A percentile compares a stretch with the other conserved stretches of the same genome.
These are phyloP conservation scores for Akanthomyces lecanii DNA, from an alignment of 2,329 filamentous ascomycete species.

Conservation along the genomic window DNA sequence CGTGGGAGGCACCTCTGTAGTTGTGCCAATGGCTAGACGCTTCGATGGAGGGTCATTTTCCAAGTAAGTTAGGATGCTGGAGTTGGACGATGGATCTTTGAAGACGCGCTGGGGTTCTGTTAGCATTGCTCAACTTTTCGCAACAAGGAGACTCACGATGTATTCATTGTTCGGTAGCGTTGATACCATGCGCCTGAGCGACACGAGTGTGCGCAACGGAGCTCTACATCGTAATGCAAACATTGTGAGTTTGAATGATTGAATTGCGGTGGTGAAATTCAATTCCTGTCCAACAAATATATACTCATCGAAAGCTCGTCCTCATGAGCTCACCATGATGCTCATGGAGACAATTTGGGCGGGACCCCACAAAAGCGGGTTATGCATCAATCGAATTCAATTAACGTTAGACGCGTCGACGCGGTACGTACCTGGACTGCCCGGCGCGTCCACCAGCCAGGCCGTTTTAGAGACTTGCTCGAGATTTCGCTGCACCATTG, in stretches of 20 bases:
- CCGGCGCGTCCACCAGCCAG: conserved; percentile 10
- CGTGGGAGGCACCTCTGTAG: conserved; percentile 55
- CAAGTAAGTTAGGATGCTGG: conserved; percentile 57
- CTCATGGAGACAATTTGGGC: not conserved
- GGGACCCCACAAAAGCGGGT: conserved; percentile 7
- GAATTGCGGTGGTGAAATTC: not conserved
- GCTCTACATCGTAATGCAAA: conserved; percentile 6
- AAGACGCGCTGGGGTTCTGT: conserved; percentile 51
- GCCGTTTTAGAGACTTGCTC: not conserved
- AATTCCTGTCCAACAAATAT: not conserved
- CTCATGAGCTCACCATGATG: conserved; percentile 13
- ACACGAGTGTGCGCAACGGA: not conserved
- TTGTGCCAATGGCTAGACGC: conserved; percentile 55
- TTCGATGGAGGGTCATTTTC: conserved; percentile 51
- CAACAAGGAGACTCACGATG: conserved; percentile 42
- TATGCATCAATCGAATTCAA: conserved; percentile 32
- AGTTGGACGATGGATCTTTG: conserved; percentile 41
- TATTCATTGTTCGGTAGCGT: conserved; percentile 48
- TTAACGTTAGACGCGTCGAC: conserved; percentile 35
- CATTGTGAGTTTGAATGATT: not conserved
- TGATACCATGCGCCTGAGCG: conserved; percentile 35
- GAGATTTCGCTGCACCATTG: not conserved
- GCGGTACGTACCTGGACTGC: conserved; percentile 25
- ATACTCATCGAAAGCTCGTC: not conserved
- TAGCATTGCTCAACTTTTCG: conserved; percentile 10